A percentile compares a stretch with the other conserved stretches of the same genome.
phyloP scores from a whole-genome alignment of 495 filamentous ascomycete species.

The Penicillium taxi region DNA sequence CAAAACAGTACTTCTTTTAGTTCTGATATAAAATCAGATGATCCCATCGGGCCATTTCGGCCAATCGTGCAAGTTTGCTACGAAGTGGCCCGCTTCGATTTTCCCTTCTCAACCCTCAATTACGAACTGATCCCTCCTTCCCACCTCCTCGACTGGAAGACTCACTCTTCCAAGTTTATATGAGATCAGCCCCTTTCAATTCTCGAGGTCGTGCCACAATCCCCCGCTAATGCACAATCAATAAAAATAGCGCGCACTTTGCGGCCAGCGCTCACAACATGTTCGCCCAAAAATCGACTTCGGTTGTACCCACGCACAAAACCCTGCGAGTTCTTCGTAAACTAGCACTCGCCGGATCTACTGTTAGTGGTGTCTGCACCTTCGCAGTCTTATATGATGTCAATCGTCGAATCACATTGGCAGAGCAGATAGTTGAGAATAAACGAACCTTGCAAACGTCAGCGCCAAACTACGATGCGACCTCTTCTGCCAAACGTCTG shows the following conservation, averaged over 20 bases:
- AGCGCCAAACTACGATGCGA: conserved; percentile 39
- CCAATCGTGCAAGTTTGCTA: too few relatives aligned
- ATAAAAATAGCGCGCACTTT: conserved; percentile 17
- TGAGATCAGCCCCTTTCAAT: too few relatives aligned
- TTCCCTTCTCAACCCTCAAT: too few relatives aligned
- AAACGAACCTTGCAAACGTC: conserved; percentile 38
- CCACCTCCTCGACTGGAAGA: too few relatives aligned
- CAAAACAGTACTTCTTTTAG: too few relatives aligned
- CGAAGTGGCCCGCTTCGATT: too few relatives aligned
- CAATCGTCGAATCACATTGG: conserved; percentile 33
- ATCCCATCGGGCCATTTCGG: too few relatives aligned
- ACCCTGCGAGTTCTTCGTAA: conserved; percentile 38
- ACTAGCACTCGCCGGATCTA: conserved; percentile 37
- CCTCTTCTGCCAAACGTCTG: conserved; percentile 31
- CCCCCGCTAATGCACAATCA: conserved; percentile 17
- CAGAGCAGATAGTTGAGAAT: conserved; percentile 38
- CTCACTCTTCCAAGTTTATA: too few relatives aligned
- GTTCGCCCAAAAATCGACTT: conserved; percentile 24
- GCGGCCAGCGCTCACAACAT: conserved; percentile 27
- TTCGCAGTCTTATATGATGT: conserved; percentile 38
- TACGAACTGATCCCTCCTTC: too few relatives aligned
- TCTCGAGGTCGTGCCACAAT: too few relatives aligned
- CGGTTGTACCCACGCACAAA: conserved; percentile 38
- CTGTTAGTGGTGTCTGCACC: conserved; percentile 34
- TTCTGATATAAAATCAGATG: too few relatives aligned